phyloP scores from a whole-genome alignment of 345 rosid species.

The Brassica rapa region DNA sequence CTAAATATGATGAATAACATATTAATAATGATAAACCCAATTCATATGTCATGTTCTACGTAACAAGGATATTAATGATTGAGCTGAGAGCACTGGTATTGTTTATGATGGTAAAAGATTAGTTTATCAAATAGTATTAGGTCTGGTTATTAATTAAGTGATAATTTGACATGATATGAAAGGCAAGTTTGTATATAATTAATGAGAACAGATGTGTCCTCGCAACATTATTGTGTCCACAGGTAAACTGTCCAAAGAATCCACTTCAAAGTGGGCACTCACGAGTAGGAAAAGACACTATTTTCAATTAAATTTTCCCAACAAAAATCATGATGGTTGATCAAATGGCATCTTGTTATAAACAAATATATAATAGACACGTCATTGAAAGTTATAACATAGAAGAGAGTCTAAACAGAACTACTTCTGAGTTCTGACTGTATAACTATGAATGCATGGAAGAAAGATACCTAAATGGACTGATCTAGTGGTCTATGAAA shows the following conservation, averaged over 20 bases:
- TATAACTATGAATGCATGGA: background rate
- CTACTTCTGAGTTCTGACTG: background rate
- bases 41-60: conserved; percentile 36
- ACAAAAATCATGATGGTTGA: conserved; percentile 37
- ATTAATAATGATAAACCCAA: background rate
- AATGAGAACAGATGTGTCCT: conserved; percentile 41
- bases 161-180: conserved; percentile 32
- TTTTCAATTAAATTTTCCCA: conserved; percentile 29
- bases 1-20: conserved; percentile 3
- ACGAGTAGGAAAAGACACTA: conserved; percentile 36
- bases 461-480: background rate
- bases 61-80: conserved; percentile 38
- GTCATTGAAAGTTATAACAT: conserved; percentile 1
- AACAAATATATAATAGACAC: background rate
- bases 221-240: conserved; percentile 45
- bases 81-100: conserved; percentile 24
- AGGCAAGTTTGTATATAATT: conserved; percentile 36
- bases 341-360: conserved; percentile 38
- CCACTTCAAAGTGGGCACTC: conserved; percentile 49
- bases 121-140: conserved; percentile 17
- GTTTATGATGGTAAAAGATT: conserved; percentile 26
- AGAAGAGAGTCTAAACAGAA: background rate
- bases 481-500: background rate
- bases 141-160: conserved; percentile 38
- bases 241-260: conserved; percentile 44